Evolutionary conservation across 225 moss, liverwort and hornwort species (phyloP).

Genomic region (Pseudoscleropodium purum): DNA sequence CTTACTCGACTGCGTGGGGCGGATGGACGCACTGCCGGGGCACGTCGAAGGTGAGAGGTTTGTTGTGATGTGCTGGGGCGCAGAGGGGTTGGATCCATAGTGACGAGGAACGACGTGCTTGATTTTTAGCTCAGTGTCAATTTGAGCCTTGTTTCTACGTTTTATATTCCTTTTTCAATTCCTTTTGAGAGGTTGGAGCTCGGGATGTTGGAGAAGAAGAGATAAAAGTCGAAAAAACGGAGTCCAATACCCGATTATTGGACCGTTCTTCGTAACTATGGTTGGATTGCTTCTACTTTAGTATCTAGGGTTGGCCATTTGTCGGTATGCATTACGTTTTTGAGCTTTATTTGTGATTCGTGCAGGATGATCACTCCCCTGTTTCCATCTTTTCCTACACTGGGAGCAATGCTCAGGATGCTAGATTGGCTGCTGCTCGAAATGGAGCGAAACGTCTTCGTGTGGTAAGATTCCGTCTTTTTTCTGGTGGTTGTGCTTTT

Average conservation of each 20-base stretch:
- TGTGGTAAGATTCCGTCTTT: constrained; percentile 27
- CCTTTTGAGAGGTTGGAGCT: not conserved
- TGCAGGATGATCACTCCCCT: constrained; percentile 81
- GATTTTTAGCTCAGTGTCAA: not conserved
- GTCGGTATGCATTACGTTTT: not conserved
- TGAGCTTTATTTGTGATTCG: not conserved
- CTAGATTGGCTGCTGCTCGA: constrained; percentile 78
- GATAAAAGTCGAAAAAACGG: too few species aligned
- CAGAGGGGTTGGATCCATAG: not conserved
- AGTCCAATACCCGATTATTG: not conserved
- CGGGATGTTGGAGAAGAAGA: not conserved
- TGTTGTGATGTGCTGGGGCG: not conserved
- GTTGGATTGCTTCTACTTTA: not conserved
- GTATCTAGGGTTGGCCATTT: not conserved
- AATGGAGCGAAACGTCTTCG: constrained; percentile 95
- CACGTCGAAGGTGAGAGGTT: constrained; percentile 50
- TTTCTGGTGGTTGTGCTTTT: not conserved
- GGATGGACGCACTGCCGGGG: constrained; percentile 89
- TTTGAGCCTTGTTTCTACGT: not conserved
- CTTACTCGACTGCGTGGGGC: constrained; percentile 84
- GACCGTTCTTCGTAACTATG: not conserved
- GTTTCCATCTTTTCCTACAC: constrained; percentile 84
- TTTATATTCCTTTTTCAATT: not conserved
- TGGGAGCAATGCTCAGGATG: constrained; percentile 68
- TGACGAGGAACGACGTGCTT: not conserved